Evolutionary conservation across 306 rosid species (phyloP), one percentile per base, ranked within the genome.

Genomic region (Lathyrus sativus): DNA sequence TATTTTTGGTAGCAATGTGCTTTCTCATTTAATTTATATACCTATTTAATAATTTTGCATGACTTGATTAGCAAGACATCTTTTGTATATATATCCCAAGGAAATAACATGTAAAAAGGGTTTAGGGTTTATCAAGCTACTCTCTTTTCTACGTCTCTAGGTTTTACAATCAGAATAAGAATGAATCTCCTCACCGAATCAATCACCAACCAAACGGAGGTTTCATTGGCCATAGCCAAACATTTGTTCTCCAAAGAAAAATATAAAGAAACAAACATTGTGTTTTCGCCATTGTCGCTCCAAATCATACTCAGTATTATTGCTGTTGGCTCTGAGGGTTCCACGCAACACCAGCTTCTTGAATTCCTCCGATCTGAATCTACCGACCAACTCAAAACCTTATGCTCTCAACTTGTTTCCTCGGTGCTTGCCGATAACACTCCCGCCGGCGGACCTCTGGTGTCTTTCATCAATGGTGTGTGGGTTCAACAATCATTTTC

Each of bases 231-330:
- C 51, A 45, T 45, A 2, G 51, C 51, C 51, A 45, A 6, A 14
- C 51, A 45, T 50, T 88, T 89, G 4, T 79, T 77, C 10, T 33
- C 84, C 75, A 67, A 59, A 65, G 9, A 45, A 45, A 9, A 33
- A 89, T 6, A 62, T 87, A 3, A 89, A 83, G 79, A 15, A 92
- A 92, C 2, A 4, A 45, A 45, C 81, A 28, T 78, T 0, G 96
- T 92, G 3, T 74, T 82, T 68, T 92, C 98, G 59, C 98, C 98
- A 5, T 66, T 86, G 49, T 92, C 95, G 33, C 46, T 92, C 63
- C 88, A 92, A 45, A 83, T 83, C 5, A 81, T 89, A 46, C 83
- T 92, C 1, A 87, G 98, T 82, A 60, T 92, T 19, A 14, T 45
- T 0, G 51, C 19, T 0, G 51, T 10, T 2, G 51, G 51, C 9